Base-by-base conservation (phyloP, 1,284 basidiomycete species). In the Trichosporon sp. region DNA sequence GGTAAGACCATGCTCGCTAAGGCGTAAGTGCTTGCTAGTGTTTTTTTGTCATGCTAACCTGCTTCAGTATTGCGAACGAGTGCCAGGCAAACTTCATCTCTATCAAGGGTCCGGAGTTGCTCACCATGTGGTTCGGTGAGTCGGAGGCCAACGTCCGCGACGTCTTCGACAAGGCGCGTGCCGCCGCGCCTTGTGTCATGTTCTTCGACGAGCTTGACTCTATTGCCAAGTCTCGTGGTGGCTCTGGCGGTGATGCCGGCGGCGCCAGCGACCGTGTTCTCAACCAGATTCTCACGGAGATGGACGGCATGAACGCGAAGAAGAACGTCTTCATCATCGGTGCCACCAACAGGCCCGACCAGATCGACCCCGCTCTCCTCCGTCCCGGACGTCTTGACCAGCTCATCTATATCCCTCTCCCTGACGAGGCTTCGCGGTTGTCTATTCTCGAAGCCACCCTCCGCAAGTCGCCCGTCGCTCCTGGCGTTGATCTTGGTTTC, bases 41-140 rank as follows among this genome's bases (percentile, higher is more conserved):
- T n/a, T 34, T 23, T 9, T n/a, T 34, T 32, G 11, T 1, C 29
- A 23, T 11, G 25, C 21, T n/a, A 18, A 12, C 65, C 66, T 32
- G 66, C 62, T n/a, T 9, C 64, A 80, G 78, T 65, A 98, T 99
- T 79, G 97, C 97, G 76, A 97, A 98, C 83, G 97, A 99, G 86
- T 98, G 95, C 83, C 95, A 98, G 83, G 96, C 96, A 85, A 99
- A 99, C 74, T 81, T 77, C 70, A 81, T 76, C 71, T 77, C 77
- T 70, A 74, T 83, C 79, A 86, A 94, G 90, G 95, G 95, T 74
- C 95, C 95, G 74, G 95, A 98, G 85, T 87, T 98, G 21, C 88
- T 95, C 47, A 99, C 95, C 12, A 99, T 99, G 97, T 99, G 96
- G 96, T 99, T 99, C 85, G 97, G 97, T 89, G 97, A 99, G 87